phyloP scores from a whole-genome alignment of 2,329 filamentous ascomycete species.

The Aspergillus udagawae region DNA sequence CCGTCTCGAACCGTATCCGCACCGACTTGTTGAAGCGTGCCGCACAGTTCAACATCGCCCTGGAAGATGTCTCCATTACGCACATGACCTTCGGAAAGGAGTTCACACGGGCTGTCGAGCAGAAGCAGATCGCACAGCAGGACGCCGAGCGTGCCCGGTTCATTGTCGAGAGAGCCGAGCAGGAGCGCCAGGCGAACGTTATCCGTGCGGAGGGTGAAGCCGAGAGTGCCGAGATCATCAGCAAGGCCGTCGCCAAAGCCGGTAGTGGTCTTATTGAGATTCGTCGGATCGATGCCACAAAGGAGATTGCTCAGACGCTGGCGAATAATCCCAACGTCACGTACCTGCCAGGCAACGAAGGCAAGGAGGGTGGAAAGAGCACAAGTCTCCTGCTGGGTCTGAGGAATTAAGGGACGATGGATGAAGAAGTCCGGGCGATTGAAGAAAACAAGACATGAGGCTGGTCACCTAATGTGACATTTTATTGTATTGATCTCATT shows the following conservation, averaged over 20 bases:
- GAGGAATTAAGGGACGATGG: slow-evolving; percentile 43
- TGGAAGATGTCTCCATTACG: slow-evolving; percentile 98
- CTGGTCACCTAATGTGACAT: slow-evolving; percentile 9
- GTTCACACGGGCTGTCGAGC: slow-evolving; percentile 97
- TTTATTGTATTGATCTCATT: slow-evolving; percentile 22
- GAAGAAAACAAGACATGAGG: slow-evolving; percentile 1
- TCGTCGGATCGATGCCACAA: slow-evolving; percentile 92
- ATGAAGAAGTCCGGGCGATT: not conserved
- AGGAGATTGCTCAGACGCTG: slow-evolving; percentile 89
- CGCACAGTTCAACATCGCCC: slow-evolving; percentile 95
- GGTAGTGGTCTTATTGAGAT: slow-evolving; percentile 95
- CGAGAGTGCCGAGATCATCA: slow-evolving; percentile 92
- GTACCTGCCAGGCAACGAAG: slow-evolving; percentile 74
- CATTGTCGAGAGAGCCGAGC: slow-evolving; percentile 97
- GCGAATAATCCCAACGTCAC: slow-evolving; percentile 91
- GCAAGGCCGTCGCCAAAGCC: slow-evolving; percentile 85
- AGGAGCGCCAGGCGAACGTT: slow-evolving; percentile 97
- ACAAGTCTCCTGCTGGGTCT: slow-evolving; percentile 65
- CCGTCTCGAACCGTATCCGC: slow-evolving; percentile 91
- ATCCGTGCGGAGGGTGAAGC: slow-evolving; percentile 98
- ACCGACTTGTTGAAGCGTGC: slow-evolving; percentile 88
- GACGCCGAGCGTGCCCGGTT: slow-evolving; percentile 96
- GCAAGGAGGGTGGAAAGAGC: slow-evolving; percentile 56
- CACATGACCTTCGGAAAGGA: slow-evolving; percentile 99
- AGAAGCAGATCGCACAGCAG: slow-evolving; percentile 99